phyloP scores from a whole-genome alignment of 2,329 filamentous ascomycete species.

The Ilyonectria mors-panacis region DNA sequence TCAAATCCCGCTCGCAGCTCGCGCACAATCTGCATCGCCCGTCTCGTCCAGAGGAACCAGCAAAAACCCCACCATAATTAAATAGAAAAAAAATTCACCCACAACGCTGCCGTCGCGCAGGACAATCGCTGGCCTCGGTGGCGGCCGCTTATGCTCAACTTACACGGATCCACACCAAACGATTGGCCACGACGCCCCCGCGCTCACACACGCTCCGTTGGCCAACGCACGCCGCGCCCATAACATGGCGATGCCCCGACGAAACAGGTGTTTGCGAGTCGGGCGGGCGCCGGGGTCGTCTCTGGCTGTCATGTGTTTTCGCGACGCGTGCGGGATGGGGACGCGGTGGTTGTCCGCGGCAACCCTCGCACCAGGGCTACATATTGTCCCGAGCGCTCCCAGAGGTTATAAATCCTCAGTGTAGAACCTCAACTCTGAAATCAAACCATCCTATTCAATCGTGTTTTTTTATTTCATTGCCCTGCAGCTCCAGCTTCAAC shows the following conservation, averaged over 20 bases:
- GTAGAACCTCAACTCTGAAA: conserved; percentile 1
- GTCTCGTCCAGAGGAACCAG: background rate
- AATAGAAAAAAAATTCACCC: background rate
- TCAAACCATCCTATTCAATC: conserved; percentile 14
- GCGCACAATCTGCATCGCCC: background rate
- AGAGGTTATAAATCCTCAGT: conserved; percentile 22
- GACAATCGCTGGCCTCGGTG: background rate
- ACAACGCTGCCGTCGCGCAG: conserved; percentile 1
- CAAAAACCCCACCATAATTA: background rate
- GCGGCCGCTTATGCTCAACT: conserved; percentile 14
- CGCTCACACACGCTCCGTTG: conserved; percentile 21
- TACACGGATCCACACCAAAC: conserved; percentile 17
- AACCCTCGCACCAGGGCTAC: conserved; percentile 10
- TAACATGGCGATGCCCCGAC: conserved; percentile 17
- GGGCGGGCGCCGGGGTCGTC: background rate
- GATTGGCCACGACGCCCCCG: conserved; percentile 30
- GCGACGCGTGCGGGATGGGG: conserved; percentile 35
- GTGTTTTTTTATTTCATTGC: conserved; percentile 10
- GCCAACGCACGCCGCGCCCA: conserved; percentile 25
- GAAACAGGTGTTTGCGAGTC: conserved; percentile 32
- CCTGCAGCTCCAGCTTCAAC: background rate
- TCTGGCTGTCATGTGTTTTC: conserved; percentile 42
- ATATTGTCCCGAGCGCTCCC: background rate
- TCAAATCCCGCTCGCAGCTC: background rate
- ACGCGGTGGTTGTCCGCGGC: conserved; percentile 30